Conservation (phyloP, 2,329 filamentous ascomycete genomes). For the Venturia oleaginea region DNA sequence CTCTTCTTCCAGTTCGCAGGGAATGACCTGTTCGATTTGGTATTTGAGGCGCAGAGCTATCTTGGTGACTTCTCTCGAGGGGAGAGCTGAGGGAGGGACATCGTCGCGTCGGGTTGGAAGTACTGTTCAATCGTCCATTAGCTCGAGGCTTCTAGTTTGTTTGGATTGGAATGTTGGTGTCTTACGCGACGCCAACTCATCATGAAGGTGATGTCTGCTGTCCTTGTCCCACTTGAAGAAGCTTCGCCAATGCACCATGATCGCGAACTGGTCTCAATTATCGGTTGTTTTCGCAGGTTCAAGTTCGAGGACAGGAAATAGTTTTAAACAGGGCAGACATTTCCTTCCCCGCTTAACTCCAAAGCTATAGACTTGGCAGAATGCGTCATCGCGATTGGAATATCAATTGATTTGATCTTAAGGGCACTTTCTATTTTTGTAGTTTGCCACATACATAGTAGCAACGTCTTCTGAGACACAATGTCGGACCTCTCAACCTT, state of each 20-base stretch:
- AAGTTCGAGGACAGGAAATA: neutral
- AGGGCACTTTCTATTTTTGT: neutral
- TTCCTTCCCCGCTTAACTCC: neutral
- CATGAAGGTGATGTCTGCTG: conserved; percentile 28
- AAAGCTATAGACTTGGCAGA: neutral
- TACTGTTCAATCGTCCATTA: conserved; percentile 37
- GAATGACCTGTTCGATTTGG: conserved; percentile 79
- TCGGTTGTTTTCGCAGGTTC: neutral
- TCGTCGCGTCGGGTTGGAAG: conserved; percentile 55
- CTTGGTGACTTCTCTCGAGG: conserved; percentile 75
- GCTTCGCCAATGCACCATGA: conserved; percentile 32
- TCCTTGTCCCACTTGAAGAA: conserved; percentile 28
- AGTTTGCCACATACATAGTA: neutral
- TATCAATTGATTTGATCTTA: no score
- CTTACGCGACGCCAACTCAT: conserved; percentile 34
- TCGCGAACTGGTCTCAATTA: conserved; percentile 8
- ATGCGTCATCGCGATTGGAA: neutral
- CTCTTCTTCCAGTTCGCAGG: conserved; percentile 76
- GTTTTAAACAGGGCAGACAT: neutral
- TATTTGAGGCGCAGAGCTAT: conserved; percentile 83
- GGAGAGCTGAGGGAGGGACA: conserved; percentile 55
- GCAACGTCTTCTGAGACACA: no score
- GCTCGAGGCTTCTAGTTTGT: neutral
- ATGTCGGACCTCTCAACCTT: no score
- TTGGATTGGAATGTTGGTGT: conserved; percentile 11